Percentiles rank a stretch among this genome's conserved stretches.
Conservation (phyloP, 306 rosid genomes). For the Quercus mongolica region DNA sequence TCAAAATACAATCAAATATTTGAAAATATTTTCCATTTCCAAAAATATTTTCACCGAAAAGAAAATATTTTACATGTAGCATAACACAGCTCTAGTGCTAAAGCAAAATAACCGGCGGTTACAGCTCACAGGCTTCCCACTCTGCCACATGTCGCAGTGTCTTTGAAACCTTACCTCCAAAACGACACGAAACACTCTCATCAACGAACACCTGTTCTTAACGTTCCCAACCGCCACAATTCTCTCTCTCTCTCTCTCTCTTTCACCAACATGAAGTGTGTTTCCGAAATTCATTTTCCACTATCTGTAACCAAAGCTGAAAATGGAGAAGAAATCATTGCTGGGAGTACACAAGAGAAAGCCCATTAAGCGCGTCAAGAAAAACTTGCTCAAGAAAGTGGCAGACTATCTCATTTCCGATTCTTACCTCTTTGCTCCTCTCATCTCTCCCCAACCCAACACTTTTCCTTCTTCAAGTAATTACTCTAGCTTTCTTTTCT, state of each 20-base stretch:
- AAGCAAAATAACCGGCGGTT: no score
- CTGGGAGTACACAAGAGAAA: slow-evolving; percentile 28
- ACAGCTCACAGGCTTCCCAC: no score
- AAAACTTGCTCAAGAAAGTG: slow-evolving; percentile 33
- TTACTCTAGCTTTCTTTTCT: not conserved
- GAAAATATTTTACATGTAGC: no score
- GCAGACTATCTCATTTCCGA: slow-evolving; percentile 54
- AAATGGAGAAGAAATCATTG: slow-evolving; percentile 39
- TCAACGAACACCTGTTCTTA: not conserved
- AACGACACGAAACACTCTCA: not conserved
- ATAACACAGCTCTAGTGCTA: no score
- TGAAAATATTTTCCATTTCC: no score
- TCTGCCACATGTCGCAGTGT: not conserved
- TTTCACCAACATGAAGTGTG: not conserved
- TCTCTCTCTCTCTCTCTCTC: no score
- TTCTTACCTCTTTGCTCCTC: slow-evolving; percentile 61
- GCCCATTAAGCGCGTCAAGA: slow-evolving; percentile 36
- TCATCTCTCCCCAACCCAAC: slow-evolving; percentile 29
- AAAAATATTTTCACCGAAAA: no score
- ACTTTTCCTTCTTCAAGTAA: slow-evolving; percentile 25
- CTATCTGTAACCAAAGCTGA: not conserved
- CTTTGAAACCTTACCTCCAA: not conserved
- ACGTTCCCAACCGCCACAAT: slow-evolving; percentile 28
- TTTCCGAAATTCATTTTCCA: not conserved
- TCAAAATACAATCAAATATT: no score